Evolutionary conservation across 2,329 filamentous ascomycete genomes (phyloP).

Genomic region (Sclerotinia subarctica): DNA sequence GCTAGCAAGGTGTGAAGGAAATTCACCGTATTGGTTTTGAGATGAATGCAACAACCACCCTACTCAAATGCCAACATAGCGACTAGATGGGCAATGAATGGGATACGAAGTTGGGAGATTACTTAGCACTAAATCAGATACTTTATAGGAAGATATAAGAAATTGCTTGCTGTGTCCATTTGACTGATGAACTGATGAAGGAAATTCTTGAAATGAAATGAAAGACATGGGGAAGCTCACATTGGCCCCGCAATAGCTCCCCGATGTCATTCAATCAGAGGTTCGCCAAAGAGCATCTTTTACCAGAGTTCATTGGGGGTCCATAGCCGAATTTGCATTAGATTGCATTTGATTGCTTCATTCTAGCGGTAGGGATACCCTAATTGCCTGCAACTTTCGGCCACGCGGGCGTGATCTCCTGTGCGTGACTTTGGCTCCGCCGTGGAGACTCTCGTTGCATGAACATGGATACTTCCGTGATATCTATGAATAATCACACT

Average conservation of each 20-base stretch:
- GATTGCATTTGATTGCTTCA: constrained; percentile 8
- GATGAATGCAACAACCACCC: background rate
- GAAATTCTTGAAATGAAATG: background rate
- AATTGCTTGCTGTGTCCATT: background rate
- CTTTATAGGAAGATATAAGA: background rate
- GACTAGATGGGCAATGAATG: background rate
- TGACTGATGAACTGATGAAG: background rate
- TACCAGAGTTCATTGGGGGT: background rate
- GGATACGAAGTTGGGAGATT: background rate
- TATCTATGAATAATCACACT: background rate
- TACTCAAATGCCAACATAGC: background rate
- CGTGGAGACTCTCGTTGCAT: constrained; percentile 7
- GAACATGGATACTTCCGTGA: constrained; percentile 9
- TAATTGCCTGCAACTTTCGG: background rate
- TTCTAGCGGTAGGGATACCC: background rate
- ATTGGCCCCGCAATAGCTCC: constrained; percentile 9
- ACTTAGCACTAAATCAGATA: background rate
- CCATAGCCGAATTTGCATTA: constrained; percentile 5
- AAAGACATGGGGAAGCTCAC: constrained; percentile 14
- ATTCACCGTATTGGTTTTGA: background rate
- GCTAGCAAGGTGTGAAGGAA: background rate
- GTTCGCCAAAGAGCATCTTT: background rate
- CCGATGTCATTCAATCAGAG: background rate
- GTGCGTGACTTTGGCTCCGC: constrained; percentile 7
- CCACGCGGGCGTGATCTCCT: constrained; percentile 8